Evolutionary conservation across 2,329 filamentous ascomycete genomes (phyloP).

Genomic region (Volutella citrinella): DNA sequence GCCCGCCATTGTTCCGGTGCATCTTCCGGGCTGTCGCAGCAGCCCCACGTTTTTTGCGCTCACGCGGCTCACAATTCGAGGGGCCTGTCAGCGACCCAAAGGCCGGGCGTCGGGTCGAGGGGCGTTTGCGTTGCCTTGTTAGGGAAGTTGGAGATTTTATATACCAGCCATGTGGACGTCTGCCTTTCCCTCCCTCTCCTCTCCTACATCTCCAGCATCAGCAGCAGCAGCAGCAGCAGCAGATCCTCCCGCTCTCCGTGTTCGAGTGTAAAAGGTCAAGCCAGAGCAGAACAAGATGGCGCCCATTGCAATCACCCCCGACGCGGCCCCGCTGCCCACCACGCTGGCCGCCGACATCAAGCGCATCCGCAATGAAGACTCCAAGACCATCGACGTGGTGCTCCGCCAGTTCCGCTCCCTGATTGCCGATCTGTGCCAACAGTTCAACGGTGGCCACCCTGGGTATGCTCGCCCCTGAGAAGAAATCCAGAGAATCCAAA

Average conservation of each 20-base stretch:
- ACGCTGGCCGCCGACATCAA: constrained; percentile 19
- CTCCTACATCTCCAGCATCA: not conserved
- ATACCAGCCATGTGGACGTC: not conserved
- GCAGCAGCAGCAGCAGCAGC: too few species aligned
- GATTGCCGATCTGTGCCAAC: constrained; percentile 67
- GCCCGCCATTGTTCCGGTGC: not conserved
- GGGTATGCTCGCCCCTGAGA: constrained; percentile 42
- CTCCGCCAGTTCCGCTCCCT: constrained; percentile 59
- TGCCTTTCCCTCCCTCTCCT: not conserved
- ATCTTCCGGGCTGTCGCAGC: too few species aligned
- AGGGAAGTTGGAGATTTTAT: not conserved
- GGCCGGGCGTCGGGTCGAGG: too few species aligned
- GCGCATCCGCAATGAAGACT: constrained; percentile 23
- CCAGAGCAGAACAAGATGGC: constrained; percentile 17
- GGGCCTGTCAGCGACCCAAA: too few species aligned
- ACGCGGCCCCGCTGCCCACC: constrained; percentile 15
- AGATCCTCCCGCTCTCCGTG: not conserved
- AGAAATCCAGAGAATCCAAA: not conserved
- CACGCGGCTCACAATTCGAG: too few species aligned
- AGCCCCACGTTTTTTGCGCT: too few species aligned
- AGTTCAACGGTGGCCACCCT: constrained; percentile 68
- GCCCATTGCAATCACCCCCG: constrained; percentile 20
- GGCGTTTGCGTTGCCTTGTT: not conserved
- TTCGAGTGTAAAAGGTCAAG: not conserved
- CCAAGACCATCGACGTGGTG: constrained; percentile 42